Conservation (phyloP, 306 rosid species). For the Fragaria iinumae region DNA sequence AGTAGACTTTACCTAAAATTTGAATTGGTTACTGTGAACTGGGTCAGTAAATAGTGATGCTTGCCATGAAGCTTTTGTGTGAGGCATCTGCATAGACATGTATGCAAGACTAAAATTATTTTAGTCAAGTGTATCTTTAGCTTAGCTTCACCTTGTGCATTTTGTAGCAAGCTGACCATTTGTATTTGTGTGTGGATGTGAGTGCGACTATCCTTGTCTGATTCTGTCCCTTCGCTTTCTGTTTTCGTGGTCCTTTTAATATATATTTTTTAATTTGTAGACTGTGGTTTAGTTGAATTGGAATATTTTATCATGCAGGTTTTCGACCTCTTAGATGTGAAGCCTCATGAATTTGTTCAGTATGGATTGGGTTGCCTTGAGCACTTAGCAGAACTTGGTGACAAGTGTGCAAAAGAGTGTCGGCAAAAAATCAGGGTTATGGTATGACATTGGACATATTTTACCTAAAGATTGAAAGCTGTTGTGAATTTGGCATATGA, state of each 20-base stretch:
- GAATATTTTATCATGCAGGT: conserved; percentile 50
- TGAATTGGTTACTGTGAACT: not conserved
- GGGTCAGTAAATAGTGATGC: not conserved
- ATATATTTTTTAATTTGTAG: not conserved
- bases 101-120: not conserved
- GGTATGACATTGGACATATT: conserved; percentile 48
- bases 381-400: conserved; percentile 63
- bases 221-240: not conserved
- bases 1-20: not conserved
- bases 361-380: conserved; percentile 89
- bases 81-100: conserved; percentile 3
- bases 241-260: conserved; percentile 9
- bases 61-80: not conserved
- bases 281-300: conserved; percentile 10
- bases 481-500: conserved; percentile 6
- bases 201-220: not conserved
- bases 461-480: conserved; percentile 6
- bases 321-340: conserved; percentile 79
- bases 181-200: not conserved
- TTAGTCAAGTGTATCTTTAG: not conserved
- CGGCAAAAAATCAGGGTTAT: conserved; percentile 79
- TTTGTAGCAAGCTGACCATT: conserved; percentile 11
- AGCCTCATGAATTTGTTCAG: conserved; percentile 81
- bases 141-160: conserved; percentile 2
- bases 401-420: conserved; percentile 73